Conservation (phyloP, 352 stramenopile species). For the Globisporangium apiculatum region DNA sequence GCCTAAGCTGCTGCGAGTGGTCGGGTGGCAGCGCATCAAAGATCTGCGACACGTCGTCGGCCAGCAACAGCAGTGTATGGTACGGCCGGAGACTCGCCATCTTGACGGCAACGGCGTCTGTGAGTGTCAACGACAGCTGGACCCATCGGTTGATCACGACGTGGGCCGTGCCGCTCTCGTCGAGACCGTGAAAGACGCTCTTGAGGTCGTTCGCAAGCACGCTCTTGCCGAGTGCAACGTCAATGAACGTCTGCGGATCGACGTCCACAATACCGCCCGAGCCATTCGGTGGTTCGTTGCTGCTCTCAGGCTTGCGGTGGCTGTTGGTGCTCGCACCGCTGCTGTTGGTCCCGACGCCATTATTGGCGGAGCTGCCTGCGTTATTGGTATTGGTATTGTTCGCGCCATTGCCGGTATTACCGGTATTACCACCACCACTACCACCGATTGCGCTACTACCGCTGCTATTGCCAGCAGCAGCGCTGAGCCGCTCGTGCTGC, state of each 20-base stretch:
- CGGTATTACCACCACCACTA: not conserved
- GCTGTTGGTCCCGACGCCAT: no score
- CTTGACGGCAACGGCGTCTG: conserved; percentile 48
- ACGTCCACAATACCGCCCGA: conserved; percentile 33
- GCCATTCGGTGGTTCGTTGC: conserved; percentile 12
- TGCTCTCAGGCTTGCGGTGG: conserved; percentile 26
- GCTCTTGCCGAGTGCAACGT: conserved; percentile 68
- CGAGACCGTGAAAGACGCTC: conserved; percentile 72
- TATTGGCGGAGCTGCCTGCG: no score
- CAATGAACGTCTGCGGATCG: conserved; percentile 78
- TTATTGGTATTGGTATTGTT: no score
- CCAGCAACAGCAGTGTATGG: conserved; percentile 71
- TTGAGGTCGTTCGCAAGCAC: conserved; percentile 84
- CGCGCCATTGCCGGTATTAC: not conserved
- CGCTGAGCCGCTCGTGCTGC: conserved; percentile 45
- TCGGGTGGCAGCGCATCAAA: conserved; percentile 60
- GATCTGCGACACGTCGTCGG: conserved; percentile 50
- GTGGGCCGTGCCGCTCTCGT: conserved; percentile 66
- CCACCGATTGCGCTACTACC: conserved; percentile 10
- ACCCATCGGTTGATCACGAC: conserved; percentile 84
- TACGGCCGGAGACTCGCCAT: conserved; percentile 72
- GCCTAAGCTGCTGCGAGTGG: conserved; percentile 65
- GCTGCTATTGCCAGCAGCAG: conserved; percentile 18
- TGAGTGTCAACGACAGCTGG: conserved; percentile 78
- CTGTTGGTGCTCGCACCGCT: conserved; percentile 16